Evolutionary conservation across 352 stramenopile genomes (phyloP).

Genomic region (Phytophthora europaea): DNA sequence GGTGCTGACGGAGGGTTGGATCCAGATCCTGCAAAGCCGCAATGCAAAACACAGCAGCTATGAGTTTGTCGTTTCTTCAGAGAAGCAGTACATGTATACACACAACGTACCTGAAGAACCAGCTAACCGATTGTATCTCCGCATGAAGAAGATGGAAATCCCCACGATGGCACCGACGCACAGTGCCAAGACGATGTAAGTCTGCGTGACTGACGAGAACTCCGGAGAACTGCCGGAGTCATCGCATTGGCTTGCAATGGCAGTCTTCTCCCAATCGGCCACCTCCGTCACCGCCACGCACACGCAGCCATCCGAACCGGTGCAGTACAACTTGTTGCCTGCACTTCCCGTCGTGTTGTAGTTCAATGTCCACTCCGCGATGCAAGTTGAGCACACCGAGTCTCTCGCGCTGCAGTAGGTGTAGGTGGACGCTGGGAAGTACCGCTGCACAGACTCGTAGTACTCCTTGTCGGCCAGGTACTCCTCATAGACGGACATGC

Average conservation of each 20-base stretch:
- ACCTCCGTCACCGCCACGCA: constrained; percentile 49
- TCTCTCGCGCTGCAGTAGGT: constrained; percentile 50
- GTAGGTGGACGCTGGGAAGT: constrained; percentile 43
- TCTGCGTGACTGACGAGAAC: constrained; percentile 26
- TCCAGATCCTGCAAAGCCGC: constrained; percentile 6
- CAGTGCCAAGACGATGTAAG: constrained; percentile 29
- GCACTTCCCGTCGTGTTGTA: constrained; percentile 33
- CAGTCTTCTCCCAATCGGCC: constrained; percentile 24
- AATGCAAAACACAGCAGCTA: not conserved
- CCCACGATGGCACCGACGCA: constrained; percentile 9
- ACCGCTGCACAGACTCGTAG: constrained; percentile 35
- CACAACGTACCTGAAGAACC: constrained; percentile 4
- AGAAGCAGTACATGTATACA: too few relatives aligned
- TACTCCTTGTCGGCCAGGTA: constrained; percentile 37
- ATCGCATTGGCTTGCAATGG: constrained; percentile 38
- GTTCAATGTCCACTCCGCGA: constrained; percentile 38
- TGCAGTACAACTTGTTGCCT: constrained; percentile 37
- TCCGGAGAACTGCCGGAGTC: constrained; percentile 9
- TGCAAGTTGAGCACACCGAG: constrained; percentile 43
- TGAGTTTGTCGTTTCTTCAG: too few relatives aligned
- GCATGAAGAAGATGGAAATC: constrained; percentile 12
- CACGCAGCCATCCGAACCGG: constrained; percentile 44
- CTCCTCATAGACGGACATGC: constrained; percentile 31
- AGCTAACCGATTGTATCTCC: constrained; percentile 11
- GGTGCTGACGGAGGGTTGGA: constrained; percentile 21